phyloP scores from a whole-genome alignment of 768 basidiomycete species.

The Termitomyces sp. region DNA sequence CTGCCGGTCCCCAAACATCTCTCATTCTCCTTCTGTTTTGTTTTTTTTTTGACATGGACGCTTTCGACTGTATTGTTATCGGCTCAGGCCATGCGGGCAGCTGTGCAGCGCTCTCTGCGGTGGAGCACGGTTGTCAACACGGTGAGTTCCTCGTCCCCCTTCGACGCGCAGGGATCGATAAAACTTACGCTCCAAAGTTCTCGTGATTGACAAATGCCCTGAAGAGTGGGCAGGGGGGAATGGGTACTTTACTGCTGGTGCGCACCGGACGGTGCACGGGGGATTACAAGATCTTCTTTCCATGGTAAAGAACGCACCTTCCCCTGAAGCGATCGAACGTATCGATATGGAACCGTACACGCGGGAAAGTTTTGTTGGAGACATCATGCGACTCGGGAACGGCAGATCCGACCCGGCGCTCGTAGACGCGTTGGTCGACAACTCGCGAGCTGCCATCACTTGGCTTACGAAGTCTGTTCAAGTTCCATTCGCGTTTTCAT shows the following conservation, averaged over 20 bases:
- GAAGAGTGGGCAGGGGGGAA: slow-evolving; percentile 64
- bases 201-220: slow-evolving; percentile 64
- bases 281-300: slow-evolving; percentile 58
- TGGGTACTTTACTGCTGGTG: slow-evolving; percentile 69
- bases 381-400: slow-evolving; percentile 56
- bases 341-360: slow-evolving; percentile 62
- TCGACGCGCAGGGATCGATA: not conserved
- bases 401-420: slow-evolving; percentile 44
- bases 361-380: slow-evolving; percentile 43
- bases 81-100: slow-evolving; percentile 67
- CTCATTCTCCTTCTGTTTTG: not conserved
- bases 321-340: slow-evolving; percentile 29
- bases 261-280: slow-evolving; percentile 56
- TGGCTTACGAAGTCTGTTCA: slow-evolving; percentile 52
- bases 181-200: slow-evolving; percentile 27
- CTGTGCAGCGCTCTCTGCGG: slow-evolving; percentile 57
- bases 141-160: slow-evolving; percentile 22
- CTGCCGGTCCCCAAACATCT: slow-evolving; percentile 2
- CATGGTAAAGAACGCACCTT: slow-evolving; percentile 42
- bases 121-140: slow-evolving; percentile 51
- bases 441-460: slow-evolving; percentile 47
- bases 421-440: slow-evolving; percentile 46
- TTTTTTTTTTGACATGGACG: slow-evolving; percentile 9
- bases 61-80: slow-evolving; percentile 54
- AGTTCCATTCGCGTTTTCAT: slow-evolving; percentile 53